Evolutionary conservation across 2,329 filamentous ascomycete species (phyloP).

Genomic region (Sphaerostilbella broomeana): DNA sequence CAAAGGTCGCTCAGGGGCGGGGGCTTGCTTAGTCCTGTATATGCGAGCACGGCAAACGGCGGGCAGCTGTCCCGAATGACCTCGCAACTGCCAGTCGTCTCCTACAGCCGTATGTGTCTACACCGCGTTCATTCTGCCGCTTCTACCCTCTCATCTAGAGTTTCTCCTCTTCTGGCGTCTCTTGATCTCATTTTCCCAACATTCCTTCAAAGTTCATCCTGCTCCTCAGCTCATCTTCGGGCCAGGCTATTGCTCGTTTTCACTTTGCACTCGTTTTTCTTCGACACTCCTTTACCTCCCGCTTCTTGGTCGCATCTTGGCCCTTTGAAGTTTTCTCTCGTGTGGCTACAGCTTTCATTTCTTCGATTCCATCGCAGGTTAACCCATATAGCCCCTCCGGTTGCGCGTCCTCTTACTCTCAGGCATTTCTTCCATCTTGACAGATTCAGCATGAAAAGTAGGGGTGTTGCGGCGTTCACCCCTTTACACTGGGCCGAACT

Average conservation of each 20-base stretch:
- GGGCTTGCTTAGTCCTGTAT: too few relatives aligned
- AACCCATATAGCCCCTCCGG: too few relatives aligned
- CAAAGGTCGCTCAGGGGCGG: too few relatives aligned
- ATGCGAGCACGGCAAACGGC: too few relatives aligned
- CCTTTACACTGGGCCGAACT: conserved; percentile 1
- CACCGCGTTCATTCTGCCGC: conserved; percentile 12
- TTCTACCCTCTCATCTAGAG: conserved; percentile 2
- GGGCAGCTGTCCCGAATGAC: background rate
- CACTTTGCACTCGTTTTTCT: conserved; percentile 4
- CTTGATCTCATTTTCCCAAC: conserved; percentile 13
- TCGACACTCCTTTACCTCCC: conserved; percentile 6
- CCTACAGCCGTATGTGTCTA: conserved; percentile 4
- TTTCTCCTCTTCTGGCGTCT: conserved; percentile 2
- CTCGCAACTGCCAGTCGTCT: background rate
- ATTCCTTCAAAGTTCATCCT: conserved; percentile 15
- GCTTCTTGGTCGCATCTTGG: conserved; percentile 8
- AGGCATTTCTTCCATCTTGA: conserved; percentile 1
- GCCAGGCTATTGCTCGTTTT: conserved; percentile 7
- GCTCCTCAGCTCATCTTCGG: conserved; percentile 12
- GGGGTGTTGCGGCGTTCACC: background rate
- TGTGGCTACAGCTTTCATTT: too few relatives aligned
- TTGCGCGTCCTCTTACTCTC: too few relatives aligned
- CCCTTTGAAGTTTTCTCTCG: too few relatives aligned
- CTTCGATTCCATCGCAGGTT: too few relatives aligned
- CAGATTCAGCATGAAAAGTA: conserved; percentile 17